Evolutionary conservation across 148 eudicot genomes (phyloP).

Genomic region (Heliamphora exappendiculata): DNA sequence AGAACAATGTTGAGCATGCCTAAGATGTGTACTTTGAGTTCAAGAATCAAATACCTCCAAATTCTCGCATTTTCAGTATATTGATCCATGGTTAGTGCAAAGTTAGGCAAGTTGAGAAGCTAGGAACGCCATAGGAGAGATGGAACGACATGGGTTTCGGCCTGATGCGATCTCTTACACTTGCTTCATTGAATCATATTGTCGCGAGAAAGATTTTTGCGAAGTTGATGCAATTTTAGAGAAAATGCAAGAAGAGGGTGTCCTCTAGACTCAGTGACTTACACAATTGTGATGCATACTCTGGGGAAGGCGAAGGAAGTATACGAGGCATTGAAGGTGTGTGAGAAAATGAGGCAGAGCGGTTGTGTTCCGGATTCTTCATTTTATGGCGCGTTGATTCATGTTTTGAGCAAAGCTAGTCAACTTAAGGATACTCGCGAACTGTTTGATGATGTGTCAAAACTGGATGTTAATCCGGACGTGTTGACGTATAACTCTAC

Average conservation of each 20-base stretch:
- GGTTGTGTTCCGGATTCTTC: constrained; percentile 53
- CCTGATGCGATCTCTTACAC: constrained; percentile 61
- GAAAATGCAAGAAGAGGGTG: constrained; percentile 56
- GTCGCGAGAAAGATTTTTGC: constrained; percentile 56
- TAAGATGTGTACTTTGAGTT: constrained; percentile 46
- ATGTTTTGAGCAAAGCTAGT: constrained; percentile 42
- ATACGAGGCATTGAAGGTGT: constrained; percentile 47
- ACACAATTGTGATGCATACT: constrained; percentile 64
- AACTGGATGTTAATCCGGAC: constrained; percentile 42
- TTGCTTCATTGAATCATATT: constrained; percentile 49
- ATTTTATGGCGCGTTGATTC: constrained; percentile 56
- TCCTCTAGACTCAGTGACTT: constrained; percentile 63
- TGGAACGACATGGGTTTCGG: constrained; percentile 47
- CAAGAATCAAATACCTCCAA: constrained; percentile 39
- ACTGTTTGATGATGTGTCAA: constrained; percentile 61
- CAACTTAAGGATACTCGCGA: constrained; percentile 61
- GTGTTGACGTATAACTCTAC: constrained; percentile 54
- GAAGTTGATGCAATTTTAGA: constrained; percentile 51
- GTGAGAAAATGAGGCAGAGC: constrained; percentile 50
- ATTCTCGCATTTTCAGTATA: constrained; percentile 39
- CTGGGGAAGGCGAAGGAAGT: constrained; percentile 66
- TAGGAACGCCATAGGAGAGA: constrained; percentile 35
- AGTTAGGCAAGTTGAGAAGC: constrained; percentile 45
- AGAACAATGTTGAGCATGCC: constrained; percentile 60
- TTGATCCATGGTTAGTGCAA: constrained; percentile 87